phyloP scores from a whole-genome alignment of 352 stramenopile genomes.

The Pythium myriotylum region DNA sequence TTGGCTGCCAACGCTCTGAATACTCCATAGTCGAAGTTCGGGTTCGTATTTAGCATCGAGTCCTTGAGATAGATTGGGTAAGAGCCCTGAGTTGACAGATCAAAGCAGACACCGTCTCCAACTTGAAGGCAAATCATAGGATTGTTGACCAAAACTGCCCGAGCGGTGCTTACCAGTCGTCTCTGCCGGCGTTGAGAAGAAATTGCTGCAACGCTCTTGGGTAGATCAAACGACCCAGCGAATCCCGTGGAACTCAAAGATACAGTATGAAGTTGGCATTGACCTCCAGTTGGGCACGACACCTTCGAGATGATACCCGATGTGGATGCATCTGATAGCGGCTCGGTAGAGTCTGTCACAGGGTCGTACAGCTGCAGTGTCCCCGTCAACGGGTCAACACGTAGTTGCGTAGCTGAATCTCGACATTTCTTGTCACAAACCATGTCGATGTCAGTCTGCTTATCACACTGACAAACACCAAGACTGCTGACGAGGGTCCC shows the following conservation, averaged over 20 bases:
- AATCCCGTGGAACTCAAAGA: conserved; percentile 55
- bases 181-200: conserved; percentile 20
- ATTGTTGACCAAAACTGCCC: conserved; percentile 53
- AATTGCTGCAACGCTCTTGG: conserved; percentile 17
- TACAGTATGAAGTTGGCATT: conserved; percentile 63
- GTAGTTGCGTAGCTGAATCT: conserved; percentile 46
- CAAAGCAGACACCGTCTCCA: conserved; percentile 88
- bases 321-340: conserved; percentile 16
- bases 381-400: conserved; percentile 34
- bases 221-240: conserved; percentile 63
- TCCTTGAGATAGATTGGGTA: conserved; percentile 95
- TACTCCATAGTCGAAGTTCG: conserved; percentile 88
- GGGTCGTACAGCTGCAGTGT: conserved; percentile 71
- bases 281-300: conserved; percentile 35
- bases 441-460: conserved; percentile 67
- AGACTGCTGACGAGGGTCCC: conserved; percentile 77
- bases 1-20: conserved; percentile 78
- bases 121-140: conserved; percentile 87
- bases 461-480: conserved; percentile 88
- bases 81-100: conserved; percentile 69
- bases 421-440: conserved; percentile 85
- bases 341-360: conserved; percentile 30
- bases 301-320: conserved; percentile 55
- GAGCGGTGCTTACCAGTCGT: conserved; percentile 18
- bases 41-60: conserved; percentile 95